Percentiles rank a stretch among this genome's conserved stretches.
Evolutionary conservation across 345 rosid genomes (phyloP).

Genomic region (Brassica cretica): DNA sequence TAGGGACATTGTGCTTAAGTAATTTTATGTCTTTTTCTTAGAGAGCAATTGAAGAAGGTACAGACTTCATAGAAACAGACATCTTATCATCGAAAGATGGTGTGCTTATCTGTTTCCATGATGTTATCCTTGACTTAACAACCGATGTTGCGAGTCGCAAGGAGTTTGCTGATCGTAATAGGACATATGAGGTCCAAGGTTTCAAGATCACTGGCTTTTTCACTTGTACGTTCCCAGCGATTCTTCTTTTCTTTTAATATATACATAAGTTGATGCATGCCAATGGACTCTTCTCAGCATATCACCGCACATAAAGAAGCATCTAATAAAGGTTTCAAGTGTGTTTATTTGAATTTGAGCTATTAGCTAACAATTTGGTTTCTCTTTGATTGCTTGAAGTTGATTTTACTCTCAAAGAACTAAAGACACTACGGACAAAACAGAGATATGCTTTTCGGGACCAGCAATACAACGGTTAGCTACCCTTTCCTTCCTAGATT

Average conservation of each 20-base stretch:
- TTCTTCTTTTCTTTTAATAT: background rate
- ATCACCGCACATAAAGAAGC: background rate
- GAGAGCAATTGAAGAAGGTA: slow-evolving; percentile 96
- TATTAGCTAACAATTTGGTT: background rate
- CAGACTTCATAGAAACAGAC: slow-evolving; percentile 95
- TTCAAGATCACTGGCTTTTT: slow-evolving; percentile 71
- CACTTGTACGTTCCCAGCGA: slow-evolving; percentile 45
- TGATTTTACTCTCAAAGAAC: slow-evolving; percentile 83
- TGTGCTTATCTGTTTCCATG: slow-evolving; percentile 77
- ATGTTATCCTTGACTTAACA: slow-evolving; percentile 64
- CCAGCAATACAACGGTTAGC: slow-evolving; percentile 77
- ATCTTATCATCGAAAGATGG: slow-evolving; percentile 86
- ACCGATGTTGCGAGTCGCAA: slow-evolving; percentile 63
- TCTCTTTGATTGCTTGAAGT: slow-evolving; percentile 47
- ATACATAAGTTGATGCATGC: background rate
- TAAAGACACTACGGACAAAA: slow-evolving; percentile 66
- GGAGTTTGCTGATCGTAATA: slow-evolving; percentile 76
- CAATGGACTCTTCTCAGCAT: slow-evolving; percentile 11
- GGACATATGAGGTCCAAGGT: slow-evolving; percentile 84
- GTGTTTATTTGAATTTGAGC: slow-evolving; percentile 7
- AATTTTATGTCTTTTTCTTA: slow-evolving; percentile 28
- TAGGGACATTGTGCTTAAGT: background rate
- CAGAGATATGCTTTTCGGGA: slow-evolving; percentile 79
- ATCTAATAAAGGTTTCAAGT: background rate
- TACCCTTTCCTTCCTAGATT: background rate